Percentiles rank a stretch among this genome's conserved stretches.
phyloP scores from a whole-genome alignment of 75 land plant genomes.

The Pinus albicaulis region DNA sequence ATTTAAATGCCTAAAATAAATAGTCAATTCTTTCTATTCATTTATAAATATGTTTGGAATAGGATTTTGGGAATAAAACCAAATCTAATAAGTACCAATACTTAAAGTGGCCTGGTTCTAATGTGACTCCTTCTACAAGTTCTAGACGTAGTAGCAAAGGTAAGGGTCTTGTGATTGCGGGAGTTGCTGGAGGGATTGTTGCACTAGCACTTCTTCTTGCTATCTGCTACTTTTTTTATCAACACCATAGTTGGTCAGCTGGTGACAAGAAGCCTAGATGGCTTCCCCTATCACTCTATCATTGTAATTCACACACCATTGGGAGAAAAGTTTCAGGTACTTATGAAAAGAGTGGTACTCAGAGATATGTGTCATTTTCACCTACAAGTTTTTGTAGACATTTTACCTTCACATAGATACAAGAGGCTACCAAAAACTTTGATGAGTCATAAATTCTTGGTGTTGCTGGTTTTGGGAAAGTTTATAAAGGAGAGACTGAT shows the following conservation, averaged over 20 bases:
- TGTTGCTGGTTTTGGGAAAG: slow-evolving; percentile 55
- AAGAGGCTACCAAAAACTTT: slow-evolving; percentile 39
- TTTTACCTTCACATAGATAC: slow-evolving; percentile 37
- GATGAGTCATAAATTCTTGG: slow-evolving; percentile 40
- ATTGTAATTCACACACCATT: slow-evolving; percentile 8
- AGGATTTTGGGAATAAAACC: too few relatives aligned
- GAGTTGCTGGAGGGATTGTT: slow-evolving; percentile 23
- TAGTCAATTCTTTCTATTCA: too few relatives aligned
- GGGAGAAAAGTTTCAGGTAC: slow-evolving; percentile 15
- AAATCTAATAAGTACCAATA: not conserved
- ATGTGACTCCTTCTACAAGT: not conserved
- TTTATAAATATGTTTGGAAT: too few relatives aligned
- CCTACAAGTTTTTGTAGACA: slow-evolving; percentile 42
- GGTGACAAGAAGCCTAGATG: slow-evolving; percentile 18
- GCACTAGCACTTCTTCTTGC: not conserved
- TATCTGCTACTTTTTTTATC: not conserved
- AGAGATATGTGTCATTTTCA: slow-evolving; percentile 24
- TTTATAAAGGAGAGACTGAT: slow-evolving; percentile 54
- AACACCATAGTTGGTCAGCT: not conserved
- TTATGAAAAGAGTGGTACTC: slow-evolving; percentile 26
- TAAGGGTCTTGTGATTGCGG: slow-evolving; percentile 26
- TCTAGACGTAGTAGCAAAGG: not conserved
- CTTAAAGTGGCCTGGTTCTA: not conserved
- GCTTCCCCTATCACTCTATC: slow-evolving; percentile 28
- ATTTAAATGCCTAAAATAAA: too few relatives aligned